Conservation (phyloP, 2,329 filamentous ascomycete species). For the Pseudocercospora ulei region DNA sequence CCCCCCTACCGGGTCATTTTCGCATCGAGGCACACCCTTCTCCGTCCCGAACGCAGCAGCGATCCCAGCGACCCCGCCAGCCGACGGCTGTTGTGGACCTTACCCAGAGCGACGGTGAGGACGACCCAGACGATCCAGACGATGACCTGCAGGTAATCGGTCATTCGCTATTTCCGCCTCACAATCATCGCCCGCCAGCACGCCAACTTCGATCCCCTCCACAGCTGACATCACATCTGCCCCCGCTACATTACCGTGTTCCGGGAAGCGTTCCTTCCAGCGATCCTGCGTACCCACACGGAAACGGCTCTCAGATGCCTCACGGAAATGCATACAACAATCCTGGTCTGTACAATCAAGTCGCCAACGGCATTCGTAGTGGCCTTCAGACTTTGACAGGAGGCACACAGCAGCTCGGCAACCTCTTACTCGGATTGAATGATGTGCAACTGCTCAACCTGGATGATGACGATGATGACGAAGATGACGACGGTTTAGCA, state of each 20-base stretch:
- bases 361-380: slow-evolving; percentile 10
- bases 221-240: not conserved
- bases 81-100: slow-evolving; percentile 28
- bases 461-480: slow-evolving; percentile 18
- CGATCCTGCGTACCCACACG: not conserved
- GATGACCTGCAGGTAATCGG: slow-evolving; percentile 28
- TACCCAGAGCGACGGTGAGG: slow-evolving; percentile 29
- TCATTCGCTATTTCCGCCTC: slow-evolving; percentile 23
- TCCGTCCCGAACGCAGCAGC: not conserved
- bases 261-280: slow-evolving; percentile 23
- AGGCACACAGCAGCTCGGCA: slow-evolving; percentile 18
- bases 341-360: not conserved
- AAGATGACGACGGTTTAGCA: slow-evolving; percentile 27
- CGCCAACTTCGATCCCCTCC: slow-evolving; percentile 11
- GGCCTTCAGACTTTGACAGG: slow-evolving; percentile 7
- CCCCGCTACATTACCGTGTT: slow-evolving; percentile 18
- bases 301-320: not conserved
- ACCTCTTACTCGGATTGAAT: slow-evolving; percentile 20
- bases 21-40: slow-evolving; percentile 11
- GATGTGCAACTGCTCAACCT: slow-evolving; percentile 14
- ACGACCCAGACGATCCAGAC: slow-evolving; percentile 28
- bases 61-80: no score
- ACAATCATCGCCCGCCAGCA: slow-evolving; percentile 17
- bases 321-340: no score
- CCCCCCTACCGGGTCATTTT: not conserved